Conservation (phyloP, 2,329 filamentous ascomycete genomes). For the Camillea tinctor region DNA sequence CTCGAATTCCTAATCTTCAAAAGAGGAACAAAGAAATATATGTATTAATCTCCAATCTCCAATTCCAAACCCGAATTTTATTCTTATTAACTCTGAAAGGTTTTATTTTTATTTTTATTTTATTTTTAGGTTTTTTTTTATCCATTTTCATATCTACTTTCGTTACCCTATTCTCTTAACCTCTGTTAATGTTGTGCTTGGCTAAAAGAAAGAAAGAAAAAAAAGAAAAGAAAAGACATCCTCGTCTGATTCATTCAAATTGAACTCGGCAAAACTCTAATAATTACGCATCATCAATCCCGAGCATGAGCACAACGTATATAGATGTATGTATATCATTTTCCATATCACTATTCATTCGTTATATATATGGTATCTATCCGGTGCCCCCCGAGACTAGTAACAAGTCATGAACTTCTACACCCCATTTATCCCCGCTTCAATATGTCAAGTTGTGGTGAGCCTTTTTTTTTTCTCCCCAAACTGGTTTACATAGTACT, state of each 20-base stretch:
- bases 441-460: not conserved
- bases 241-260: not conserved
- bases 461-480: too few relatives aligned
- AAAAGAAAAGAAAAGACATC: too few relatives aligned
- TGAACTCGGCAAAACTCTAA: not conserved
- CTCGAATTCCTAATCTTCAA: too few relatives aligned
- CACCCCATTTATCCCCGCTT: not conserved
- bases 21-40: not conserved
- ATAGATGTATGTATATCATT: not conserved
- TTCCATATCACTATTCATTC: not conserved
- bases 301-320: not conserved
- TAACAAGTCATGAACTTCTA: not conserved
- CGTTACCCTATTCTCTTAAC: not conserved
- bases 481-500: too few relatives aligned
- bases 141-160: too few relatives aligned
- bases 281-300: not conserved
- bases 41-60: not conserved
- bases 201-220: too few relatives aligned
- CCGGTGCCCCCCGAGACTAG: not conserved
- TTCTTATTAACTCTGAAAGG: not conserved
- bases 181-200: not conserved
- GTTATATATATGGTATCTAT: not conserved
- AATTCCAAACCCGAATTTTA: not conserved
- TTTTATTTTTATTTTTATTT: not conserved
- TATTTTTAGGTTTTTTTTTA: too few relatives aligned